Evolutionary conservation across 257 asterid genomes (phyloP).

Genomic region (Jaltomata sinuosa): DNA sequence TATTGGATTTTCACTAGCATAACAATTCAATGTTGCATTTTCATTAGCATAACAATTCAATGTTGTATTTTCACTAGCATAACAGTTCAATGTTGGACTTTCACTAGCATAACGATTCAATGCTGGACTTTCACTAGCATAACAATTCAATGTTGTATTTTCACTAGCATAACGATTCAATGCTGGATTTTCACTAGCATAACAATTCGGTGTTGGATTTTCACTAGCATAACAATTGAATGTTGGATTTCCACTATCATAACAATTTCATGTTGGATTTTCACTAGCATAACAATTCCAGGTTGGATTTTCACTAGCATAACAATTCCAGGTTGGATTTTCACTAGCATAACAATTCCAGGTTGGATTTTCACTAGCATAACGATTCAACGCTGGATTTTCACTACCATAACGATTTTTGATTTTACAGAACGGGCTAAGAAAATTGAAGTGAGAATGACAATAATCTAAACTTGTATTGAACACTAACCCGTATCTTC

Average conservation of each 20-base stretch:
- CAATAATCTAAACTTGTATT: background rate
- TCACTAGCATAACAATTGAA: too few relatives aligned
- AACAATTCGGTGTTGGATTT: background rate
- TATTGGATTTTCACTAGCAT: background rate
- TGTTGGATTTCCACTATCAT: too few relatives aligned
- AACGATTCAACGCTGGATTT: background rate
- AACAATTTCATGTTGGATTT: background rate
- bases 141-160: background rate
- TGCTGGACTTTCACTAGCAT: background rate
- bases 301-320: background rate
- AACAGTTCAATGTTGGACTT: background rate
- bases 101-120: too few relatives aligned
- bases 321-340: background rate
- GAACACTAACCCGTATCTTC: conserved; percentile 44
- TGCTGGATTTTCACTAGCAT: background rate
- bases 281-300: too few relatives aligned
- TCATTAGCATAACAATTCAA: too few relatives aligned
- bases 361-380: background rate
- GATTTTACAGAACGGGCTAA: background rate
- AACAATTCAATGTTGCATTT: background rate
- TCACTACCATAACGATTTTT: background rate
- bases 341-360: too few relatives aligned
- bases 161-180: too few relatives aligned
- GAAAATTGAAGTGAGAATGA: background rate
- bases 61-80: background rate